These are phyloP conservation scores for Lathyrus oleraceus DNA, from an alignment of 306 rosid species.

Conservation along the genomic window DNA sequence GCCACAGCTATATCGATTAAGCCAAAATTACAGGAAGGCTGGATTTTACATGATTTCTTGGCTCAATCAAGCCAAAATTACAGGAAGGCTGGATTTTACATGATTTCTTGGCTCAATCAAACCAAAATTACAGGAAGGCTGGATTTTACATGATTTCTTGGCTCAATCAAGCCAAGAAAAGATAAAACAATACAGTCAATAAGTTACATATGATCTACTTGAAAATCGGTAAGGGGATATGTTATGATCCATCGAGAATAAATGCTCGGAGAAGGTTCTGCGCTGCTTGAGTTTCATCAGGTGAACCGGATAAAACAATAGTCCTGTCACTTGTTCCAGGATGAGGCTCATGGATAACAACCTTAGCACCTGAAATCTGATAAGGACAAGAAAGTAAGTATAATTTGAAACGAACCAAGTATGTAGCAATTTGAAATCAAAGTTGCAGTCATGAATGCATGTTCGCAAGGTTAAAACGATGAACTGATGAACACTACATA, in stretches of 20 bases:
- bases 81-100: constrained; percentile 43
- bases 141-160: constrained; percentile 40
- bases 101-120: constrained; percentile 11
- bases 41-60: constrained; percentile 39
- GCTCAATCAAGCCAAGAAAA: not conserved
- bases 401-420: not conserved
- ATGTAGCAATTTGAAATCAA: constrained; percentile 19
- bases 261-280: constrained; percentile 95
- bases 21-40: constrained; percentile 31
- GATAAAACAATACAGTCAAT: constrained; percentile 17
- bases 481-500: constrained; percentile 22
- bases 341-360: constrained; percentile 73
- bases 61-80: constrained; percentile 19
- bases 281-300: constrained; percentile 97
- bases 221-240: constrained; percentile 15
- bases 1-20: constrained; percentile 22
- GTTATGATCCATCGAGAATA: constrained; percentile 82
- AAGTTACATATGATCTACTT: constrained; percentile 13
- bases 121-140: constrained; percentile 32
- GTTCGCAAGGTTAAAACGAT: constrained; percentile 6
- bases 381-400: not conserved
- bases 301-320: constrained; percentile 87
- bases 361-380: constrained; percentile 95
- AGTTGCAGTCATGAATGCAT: not conserved
- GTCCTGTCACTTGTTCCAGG: constrained; percentile 70